Conservation (phyloP, 2,329 filamentous ascomycete species). For the Podosphaera aphanis region DNA sequence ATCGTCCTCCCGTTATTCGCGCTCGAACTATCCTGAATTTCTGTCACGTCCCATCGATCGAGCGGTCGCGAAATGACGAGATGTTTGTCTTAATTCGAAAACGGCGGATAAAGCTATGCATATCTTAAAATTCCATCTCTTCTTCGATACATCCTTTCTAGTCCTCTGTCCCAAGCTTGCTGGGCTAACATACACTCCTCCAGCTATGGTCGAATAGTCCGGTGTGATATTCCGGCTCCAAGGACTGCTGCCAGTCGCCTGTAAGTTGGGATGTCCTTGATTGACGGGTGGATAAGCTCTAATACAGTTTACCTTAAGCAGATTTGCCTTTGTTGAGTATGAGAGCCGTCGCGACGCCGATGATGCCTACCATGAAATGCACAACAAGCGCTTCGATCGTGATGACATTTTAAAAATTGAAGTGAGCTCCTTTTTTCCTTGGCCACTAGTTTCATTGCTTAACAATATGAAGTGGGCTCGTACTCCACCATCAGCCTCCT, state of each 20-base stretch:
- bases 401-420: conserved; percentile 96
- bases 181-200: conserved; percentile 14
- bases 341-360: conserved; percentile 95
- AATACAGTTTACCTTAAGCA: conserved; percentile 20
- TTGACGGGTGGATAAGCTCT: conserved; percentile 7
- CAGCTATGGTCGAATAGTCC: conserved; percentile 92
- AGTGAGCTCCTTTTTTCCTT: conserved; percentile 27
- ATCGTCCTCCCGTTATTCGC: conserved; percentile 20
- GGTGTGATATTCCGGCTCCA: conserved; percentile 92
- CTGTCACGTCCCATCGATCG: conserved; percentile 17
- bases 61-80: conserved; percentile 16
- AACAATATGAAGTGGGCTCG: conserved; percentile 64
- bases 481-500: conserved; percentile 90
- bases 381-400: conserved; percentile 92
- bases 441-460: neutral
- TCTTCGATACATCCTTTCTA: conserved; percentile 8
- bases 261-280: conserved; percentile 33
- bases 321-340: conserved; percentile 97
- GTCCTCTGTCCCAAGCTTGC: conserved; percentile 7
- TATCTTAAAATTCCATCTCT: conserved; percentile 9
- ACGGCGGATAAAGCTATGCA: conserved; percentile 11
- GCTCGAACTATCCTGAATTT: conserved; percentile 15
- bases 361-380: conserved; percentile 99
- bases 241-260: conserved; percentile 82
- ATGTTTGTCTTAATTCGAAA: conserved; percentile 13